Base-by-base conservation (phyloP, 257 asterid genomes). In the Misopates orontium region DNA sequence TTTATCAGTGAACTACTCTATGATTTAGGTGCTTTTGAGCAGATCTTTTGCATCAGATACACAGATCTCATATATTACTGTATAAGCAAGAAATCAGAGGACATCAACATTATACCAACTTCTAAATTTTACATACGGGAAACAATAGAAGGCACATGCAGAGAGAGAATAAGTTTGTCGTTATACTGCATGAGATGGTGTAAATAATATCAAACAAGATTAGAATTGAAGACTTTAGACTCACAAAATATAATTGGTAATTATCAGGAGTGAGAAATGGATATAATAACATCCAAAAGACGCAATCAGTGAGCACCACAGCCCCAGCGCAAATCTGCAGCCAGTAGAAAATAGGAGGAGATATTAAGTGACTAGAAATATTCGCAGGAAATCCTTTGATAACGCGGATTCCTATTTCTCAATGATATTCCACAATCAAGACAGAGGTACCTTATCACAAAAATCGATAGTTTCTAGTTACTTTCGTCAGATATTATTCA, bases 241-340 rank as follows among this genome's bases (percentile, higher is more conserved):
- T 79, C 66, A 83, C 85, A 73, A 83, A 66, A 44, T 65, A 25
- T 50, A 83, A 63, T 61, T 45, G 54, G 53, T 60, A 62, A 72
- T 61, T 70, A 20, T 47, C 15, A 53, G 57, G 31, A 14, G 74
- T 58, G 64, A 71, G 73, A 52, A 79, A 71, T 1, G 88, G 88
- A 71, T 75, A 83, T 70, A 83, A 58, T 60, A 83, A 44, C 70
- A 77, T 42, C 88, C 88, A 83, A 74, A 69, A 83, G 66, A 83
- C 82, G 23, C 54, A 62, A 76, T 84, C 87, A 8, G 91, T 84
- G 23, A 84, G 84, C 57, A 73, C 71, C 64, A 84, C 87, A 42
- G 91, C 84, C 67, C 87, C 87, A 56, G 84, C 87, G 52, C 81
- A 82, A 18, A 75, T 66, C 91, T 84, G 73, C 52, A 62, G 18